Base-by-base conservation (phyloP, 805 yeast genomes). In the Sugiyamaella mastotermitis region DNA sequence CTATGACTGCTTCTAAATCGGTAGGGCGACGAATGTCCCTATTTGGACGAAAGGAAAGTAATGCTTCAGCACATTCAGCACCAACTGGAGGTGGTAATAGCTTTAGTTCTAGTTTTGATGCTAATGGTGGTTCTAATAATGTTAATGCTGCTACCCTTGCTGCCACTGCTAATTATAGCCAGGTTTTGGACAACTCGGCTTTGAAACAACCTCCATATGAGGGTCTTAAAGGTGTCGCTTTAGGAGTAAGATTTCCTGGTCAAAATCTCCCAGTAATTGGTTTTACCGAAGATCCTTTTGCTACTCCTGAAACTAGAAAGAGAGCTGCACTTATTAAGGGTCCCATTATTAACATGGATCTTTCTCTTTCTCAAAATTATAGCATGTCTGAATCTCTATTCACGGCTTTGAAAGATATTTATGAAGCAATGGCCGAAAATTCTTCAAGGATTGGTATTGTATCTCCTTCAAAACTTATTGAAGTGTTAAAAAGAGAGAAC, bases 291-390 rank as follows among this genome's bases (percentile, higher is more conserved):
- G 69, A 62, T 41, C 55, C 63, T 6, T 49, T 47, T 8, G 68
- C 73, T 4, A 65, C 78, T 1, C 69, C 78, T 3, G 97, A 88
- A 53, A 78, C 73, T 42, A 66, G 94, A 20, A 88, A 87, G 53
- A 69, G 85, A 36, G 75, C 79, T 9, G 95, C 97, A 0, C 61
- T 87, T 24, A 61, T 78, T 13, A 73, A 71, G 33, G 96, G 96
- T 0, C 97, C 97, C 0, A 76, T 92, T 4, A 55, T 88, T 35
- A 87, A 88, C 55, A 57, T 88, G 31, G 97, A 90, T 55, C 77
- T 77, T 43, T 68, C 83, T 0, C 60, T 78, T 35, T 68, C 70
- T 41, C 58, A 63, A 16, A 67, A 71, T 8, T 78, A 80, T 53
- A 68, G 61, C 19, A 60, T 71, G 64, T 57, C 63, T 9, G 69